Conservation (phyloP, 306 rosid species). For the Prunus davidiana region DNA sequence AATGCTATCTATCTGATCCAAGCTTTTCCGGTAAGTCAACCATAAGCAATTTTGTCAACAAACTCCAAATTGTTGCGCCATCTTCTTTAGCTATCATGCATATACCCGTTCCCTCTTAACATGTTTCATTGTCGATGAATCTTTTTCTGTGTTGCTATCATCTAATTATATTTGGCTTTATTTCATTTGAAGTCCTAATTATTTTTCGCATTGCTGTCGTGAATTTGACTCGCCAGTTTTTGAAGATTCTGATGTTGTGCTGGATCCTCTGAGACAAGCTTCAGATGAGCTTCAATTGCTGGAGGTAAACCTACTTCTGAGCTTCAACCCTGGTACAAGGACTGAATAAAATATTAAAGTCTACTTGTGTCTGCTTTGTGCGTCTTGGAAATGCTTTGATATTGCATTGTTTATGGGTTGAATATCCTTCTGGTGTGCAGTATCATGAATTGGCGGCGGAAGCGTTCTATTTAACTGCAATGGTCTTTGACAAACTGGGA, state of each 20-base stretch:
- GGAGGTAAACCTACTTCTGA: constrained; percentile 57
- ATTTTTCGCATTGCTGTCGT: constrained; percentile 9
- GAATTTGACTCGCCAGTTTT: constrained; percentile 38
- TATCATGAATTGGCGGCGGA: constrained; percentile 92
- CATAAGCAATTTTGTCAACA: background rate
- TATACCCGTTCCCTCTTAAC: background rate
- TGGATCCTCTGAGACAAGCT: constrained; percentile 80
- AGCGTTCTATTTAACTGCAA: constrained; percentile 90
- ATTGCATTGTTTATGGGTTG: background rate
- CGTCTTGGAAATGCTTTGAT: background rate
- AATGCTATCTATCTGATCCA: constrained; percentile 77
- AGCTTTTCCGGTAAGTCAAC: constrained; percentile 63
- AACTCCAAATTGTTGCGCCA: background rate
- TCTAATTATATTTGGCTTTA: background rate
- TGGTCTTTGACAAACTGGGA: constrained; percentile 74
- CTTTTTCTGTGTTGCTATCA: background rate
- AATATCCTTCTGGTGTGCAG: constrained; percentile 37
- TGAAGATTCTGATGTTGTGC: constrained; percentile 51
- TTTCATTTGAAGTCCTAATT: background rate
- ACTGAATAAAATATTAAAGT: too few species aligned
- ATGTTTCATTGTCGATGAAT: background rate
- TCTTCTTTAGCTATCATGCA: background rate
- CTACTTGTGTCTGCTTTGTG: too few species aligned
- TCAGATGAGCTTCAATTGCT: constrained; percentile 77
- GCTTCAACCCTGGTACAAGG: background rate